Evolutionary conservation across 106 monocot genomes (phyloP), one percentile per base, ranked within the genome.

Genomic region (Acorus gramineus): DNA sequence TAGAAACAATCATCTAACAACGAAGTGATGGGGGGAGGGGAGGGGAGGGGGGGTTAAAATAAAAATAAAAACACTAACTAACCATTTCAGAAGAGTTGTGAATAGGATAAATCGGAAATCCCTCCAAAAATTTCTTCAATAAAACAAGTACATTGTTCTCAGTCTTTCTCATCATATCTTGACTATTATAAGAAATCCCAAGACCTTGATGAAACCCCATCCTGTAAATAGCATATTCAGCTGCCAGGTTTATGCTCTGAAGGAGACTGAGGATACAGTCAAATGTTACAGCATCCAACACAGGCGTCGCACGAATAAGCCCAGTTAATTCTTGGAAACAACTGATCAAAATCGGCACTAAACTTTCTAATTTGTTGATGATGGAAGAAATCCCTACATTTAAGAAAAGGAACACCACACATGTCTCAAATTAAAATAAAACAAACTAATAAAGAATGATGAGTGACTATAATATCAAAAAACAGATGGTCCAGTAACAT

Each of bases 261-360:
- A 96, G 71, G 52, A 78, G 69, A 49, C 51, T 74, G 12, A 80
- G 49, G 60, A 87, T 68, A 61, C 84, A 85, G 56, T 82, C 80
- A 77, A 80, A 90, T 57, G 82, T 85, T 44, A 64, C 55, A 51
- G 67, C 64, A 78, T 82, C 82, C 61, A 68, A 62, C 43, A 28
- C 60, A 57, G 77, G 53, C 12, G 56, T 42, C 70, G 65, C 52
- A 74, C 57, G 72, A 55, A 78, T 63, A 9, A 67, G 12, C 42
- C 76, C 67, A 64, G 64, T 60, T 57, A 90, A 83, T 65, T 87
- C 90, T 67, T 79, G 59, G 63, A 90, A 87, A 77, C 79, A 96
- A 57, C 74, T 78, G 50, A 85, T 52, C 8, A 96, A 71, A 78
- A 81, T 58, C 57, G 82, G 81, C 43, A 96, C 11, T 58, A 96